phyloP scores from a whole-genome alignment of 129 eudicot species.

The Chrysanthemum makinoi region DNA sequence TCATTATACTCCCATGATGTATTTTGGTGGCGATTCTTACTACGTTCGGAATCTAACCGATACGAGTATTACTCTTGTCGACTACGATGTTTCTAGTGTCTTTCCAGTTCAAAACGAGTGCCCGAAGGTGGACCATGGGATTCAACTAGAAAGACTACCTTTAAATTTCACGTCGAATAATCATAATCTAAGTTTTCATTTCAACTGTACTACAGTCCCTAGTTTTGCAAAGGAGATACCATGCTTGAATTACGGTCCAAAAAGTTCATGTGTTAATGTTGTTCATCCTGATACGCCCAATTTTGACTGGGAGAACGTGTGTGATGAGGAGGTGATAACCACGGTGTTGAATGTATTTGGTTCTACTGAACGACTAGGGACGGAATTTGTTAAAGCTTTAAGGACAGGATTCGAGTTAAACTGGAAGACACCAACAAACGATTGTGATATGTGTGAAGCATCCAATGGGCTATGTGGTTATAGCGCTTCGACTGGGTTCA shows the following conservation, averaged over 20 bases:
- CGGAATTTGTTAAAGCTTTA: no score
- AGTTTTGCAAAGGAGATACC: not conserved
- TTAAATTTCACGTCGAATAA: not conserved
- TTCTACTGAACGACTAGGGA: not conserved
- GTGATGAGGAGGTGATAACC: no score
- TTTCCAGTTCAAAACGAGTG: not conserved
- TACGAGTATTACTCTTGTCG: conserved; percentile 1
- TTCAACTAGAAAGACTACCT: conserved; percentile 12
- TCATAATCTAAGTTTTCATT: conserved; percentile 31
- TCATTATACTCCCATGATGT: not conserved
- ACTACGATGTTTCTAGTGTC: conserved; percentile 14
- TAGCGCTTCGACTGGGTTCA: no score
- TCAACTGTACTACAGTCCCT: conserved; percentile 21
- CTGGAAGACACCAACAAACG: no score
- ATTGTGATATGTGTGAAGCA: no score
- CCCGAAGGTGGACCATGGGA: conserved; percentile 27
- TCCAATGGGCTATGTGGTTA: no score
- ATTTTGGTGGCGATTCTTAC: not conserved
- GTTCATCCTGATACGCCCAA: not conserved
- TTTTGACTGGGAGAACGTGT: not conserved
- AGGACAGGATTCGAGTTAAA: no score
- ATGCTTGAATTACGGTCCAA: not conserved
- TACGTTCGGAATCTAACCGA: not conserved
- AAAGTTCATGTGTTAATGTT: conserved; percentile 2
- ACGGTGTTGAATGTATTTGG: no score